These are phyloP conservation scores for Raddia guianensis DNA, from an alignment of 176 grass and related monocot species.

Conservation along the genomic window DNA sequence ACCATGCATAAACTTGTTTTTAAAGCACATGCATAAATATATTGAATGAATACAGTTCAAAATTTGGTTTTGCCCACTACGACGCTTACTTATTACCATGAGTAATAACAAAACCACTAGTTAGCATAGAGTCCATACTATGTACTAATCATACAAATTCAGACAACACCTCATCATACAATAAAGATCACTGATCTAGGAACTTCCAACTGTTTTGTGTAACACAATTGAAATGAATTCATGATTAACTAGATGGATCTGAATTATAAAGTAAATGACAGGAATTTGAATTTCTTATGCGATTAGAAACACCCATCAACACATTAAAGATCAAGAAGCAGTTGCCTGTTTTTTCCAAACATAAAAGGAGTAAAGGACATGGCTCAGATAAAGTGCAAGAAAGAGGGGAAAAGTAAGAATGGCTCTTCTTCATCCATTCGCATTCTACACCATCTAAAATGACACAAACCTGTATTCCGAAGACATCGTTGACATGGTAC, in stretches of 20 bases:
- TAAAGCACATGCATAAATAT: neutral
- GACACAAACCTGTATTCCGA: slow-evolving; percentile 82
- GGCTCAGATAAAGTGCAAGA: neutral
- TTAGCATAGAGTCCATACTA: slow-evolving; percentile 20
- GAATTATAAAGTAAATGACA: neutral
- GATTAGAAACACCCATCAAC: slow-evolving; percentile 11
- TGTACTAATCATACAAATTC: neutral
- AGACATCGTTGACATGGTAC: slow-evolving; percentile 71
- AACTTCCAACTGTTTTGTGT: slow-evolving; percentile 17
- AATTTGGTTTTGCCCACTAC: neutral
- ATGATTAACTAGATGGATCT: neutral
- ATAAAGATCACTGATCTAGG: neutral
- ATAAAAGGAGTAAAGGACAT: neutral
- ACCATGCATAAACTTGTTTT: neutral
- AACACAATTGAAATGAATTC: slow-evolving; percentile 31
- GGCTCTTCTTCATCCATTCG: neutral
- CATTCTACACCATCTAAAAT: slow-evolving; percentile 24
- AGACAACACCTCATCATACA: neutral
- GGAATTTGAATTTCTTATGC: neutral
- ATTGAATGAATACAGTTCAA: slow-evolving; percentile 6
- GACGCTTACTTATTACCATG: slow-evolving; percentile 9
- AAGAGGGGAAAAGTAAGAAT: neutral
- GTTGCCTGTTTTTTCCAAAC: neutral
- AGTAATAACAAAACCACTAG: slow-evolving; percentile 32
- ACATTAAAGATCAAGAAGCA: slow-evolving; percentile 13